These are phyloP conservation scores for Geotrichum citri-aurantii DNA, from an alignment of 1,139 yeast genomes.

Conservation along the genomic window DNA sequence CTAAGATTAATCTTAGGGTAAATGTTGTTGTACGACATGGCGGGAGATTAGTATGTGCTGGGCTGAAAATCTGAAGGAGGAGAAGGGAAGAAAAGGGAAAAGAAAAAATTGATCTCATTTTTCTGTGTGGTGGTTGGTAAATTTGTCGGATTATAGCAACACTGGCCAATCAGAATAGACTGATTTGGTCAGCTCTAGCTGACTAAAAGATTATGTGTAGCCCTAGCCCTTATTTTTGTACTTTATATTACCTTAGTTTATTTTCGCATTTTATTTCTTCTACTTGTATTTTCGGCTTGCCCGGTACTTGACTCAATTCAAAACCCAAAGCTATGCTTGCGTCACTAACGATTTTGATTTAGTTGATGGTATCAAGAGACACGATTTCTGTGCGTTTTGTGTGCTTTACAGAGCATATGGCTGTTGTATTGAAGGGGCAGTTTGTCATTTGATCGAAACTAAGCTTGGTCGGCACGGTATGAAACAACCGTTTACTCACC, in stretches of 20 bases:
- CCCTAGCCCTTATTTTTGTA: not conserved
- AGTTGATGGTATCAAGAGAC: too few relatives aligned
- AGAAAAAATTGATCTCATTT: not conserved
- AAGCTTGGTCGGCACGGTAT: too few relatives aligned
- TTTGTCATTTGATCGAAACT: too few relatives aligned
- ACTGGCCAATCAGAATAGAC: conserved; percentile 1
- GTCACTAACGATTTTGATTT: too few relatives aligned
- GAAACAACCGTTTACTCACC: too few relatives aligned
- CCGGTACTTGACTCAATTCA: too few relatives aligned
- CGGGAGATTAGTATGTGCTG: not conserved
- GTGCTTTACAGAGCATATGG: too few relatives aligned
- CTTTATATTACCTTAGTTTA: not conserved
- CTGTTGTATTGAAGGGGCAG: too few relatives aligned
- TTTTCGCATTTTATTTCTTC: not conserved
- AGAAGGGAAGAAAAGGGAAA: not conserved
- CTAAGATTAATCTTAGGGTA: conserved; percentile 16
- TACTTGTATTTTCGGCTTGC: too few relatives aligned
- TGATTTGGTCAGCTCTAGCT: conserved; percentile 3
- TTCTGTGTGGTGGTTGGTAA: not conserved
- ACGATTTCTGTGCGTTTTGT: too few relatives aligned
- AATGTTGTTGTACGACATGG: conserved; percentile 17
- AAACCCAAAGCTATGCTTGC: too few relatives aligned
- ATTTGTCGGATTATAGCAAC: not conserved
- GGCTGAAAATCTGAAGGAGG: not conserved
- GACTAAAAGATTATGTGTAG: not conserved